Conservation (phyloP, 2,329 filamentous ascomycete genomes). For the Colletotrichum noveboracense region DNA sequence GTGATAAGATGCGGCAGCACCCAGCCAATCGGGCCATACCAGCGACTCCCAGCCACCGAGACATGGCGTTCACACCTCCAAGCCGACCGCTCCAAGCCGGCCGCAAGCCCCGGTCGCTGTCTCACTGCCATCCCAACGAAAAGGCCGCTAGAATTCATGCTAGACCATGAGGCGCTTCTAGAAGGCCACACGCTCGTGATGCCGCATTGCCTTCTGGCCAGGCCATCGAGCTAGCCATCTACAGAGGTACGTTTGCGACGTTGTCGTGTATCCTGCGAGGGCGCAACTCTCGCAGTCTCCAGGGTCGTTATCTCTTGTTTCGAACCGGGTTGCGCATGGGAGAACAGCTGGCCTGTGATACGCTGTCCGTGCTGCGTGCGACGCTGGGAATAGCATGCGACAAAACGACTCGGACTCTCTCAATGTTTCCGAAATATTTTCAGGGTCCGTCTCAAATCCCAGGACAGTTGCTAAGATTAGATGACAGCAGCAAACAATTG, state of each 20-base stretch:
- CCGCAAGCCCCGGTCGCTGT: background rate
- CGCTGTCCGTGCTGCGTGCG: background rate
- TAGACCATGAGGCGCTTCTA: background rate
- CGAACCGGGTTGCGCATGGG: background rate
- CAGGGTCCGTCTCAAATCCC: background rate
- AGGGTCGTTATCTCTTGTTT: background rate
- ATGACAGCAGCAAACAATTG: background rate
- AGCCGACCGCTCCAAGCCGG: background rate
- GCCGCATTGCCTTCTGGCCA: background rate
- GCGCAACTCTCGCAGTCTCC: background rate
- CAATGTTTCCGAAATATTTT: background rate
- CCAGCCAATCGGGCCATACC: conserved; percentile 1
- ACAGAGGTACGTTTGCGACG: background rate
- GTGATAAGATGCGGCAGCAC: background rate
- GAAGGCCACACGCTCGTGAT: background rate
- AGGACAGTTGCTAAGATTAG: background rate
- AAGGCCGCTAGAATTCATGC: background rate
- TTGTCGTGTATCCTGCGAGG: background rate
- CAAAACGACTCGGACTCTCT: background rate
- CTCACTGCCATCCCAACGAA: background rate
- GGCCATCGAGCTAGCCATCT: background rate
- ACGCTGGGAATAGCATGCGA: conserved; percentile 17
- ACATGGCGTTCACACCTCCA: background rate
- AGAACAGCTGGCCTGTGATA: conserved; percentile 15
- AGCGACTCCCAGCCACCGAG: background rate